Evolutionary conservation across 345 rosid species (phyloP).

Genomic region (Conringia planisiliqua): DNA sequence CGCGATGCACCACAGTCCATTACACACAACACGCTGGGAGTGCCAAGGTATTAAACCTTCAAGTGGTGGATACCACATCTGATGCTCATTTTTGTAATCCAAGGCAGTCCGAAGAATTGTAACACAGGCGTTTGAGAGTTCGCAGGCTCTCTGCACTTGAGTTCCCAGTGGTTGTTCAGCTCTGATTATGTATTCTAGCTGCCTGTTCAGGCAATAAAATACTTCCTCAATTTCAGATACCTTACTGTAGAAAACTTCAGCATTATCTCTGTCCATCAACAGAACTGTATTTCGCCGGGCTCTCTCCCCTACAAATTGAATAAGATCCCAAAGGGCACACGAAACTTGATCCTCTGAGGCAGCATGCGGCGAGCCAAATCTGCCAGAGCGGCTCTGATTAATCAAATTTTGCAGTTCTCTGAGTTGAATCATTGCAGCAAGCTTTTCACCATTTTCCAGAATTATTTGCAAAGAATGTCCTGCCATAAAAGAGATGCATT

Average conservation of each 20-base stretch:
- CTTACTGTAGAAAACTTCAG: slow-evolving; percentile 93
- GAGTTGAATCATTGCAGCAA: slow-evolving; percentile 81
- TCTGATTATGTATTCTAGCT: slow-evolving; percentile 63
- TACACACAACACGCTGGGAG: slow-evolving; percentile 60
- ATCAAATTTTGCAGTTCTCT: slow-evolving; percentile 72
- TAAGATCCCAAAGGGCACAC: slow-evolving; percentile 88
- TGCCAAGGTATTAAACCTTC: slow-evolving; percentile 86
- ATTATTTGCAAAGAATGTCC: slow-evolving; percentile 73
- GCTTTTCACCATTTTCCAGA: slow-evolving; percentile 95
- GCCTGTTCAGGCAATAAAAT: slow-evolving; percentile 70
- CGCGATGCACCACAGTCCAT: slow-evolving; percentile 79
- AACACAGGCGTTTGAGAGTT: slow-evolving; percentile 74
- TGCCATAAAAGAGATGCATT: slow-evolving; percentile 34
- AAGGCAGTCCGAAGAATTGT: slow-evolving; percentile 57
- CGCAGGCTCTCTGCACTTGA: slow-evolving; percentile 73
- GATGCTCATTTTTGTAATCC: slow-evolving; percentile 69
- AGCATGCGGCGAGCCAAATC: slow-evolving; percentile 38
- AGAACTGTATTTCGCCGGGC: slow-evolving; percentile 83
- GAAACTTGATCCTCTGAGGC: slow-evolving; percentile 51
- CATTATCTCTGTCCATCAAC: slow-evolving; percentile 94
- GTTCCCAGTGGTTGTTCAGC: slow-evolving; percentile 47
- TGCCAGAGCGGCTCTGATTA: slow-evolving; percentile 59
- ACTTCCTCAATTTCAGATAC: slow-evolving; percentile 87
- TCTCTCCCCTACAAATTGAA: slow-evolving; percentile 87
- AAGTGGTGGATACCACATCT: slow-evolving; percentile 91